These are phyloP conservation scores for Tillandsia leiboldiana DNA, from an alignment of 176 grass and related monocot species.

Conservation along the genomic window DNA sequence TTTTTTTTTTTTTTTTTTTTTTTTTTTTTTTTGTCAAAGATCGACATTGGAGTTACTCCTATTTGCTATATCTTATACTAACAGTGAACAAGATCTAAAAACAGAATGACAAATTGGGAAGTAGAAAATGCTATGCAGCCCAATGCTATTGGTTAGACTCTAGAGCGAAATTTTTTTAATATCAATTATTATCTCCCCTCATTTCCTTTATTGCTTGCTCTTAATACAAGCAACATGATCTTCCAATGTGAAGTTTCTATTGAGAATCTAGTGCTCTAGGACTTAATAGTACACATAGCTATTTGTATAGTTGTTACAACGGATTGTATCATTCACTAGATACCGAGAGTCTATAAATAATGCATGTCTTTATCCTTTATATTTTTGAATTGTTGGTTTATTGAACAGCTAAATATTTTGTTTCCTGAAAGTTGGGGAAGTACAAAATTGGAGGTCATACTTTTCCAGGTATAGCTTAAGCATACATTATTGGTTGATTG, in stretches of 20 bases:
- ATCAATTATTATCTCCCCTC: slow-evolving; percentile 32
- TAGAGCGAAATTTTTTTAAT: slow-evolving; percentile 14
- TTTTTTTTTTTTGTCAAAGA: slow-evolving; percentile 11
- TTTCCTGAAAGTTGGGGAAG: neutral
- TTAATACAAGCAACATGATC: neutral
- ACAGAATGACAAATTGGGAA: slow-evolving; percentile 61
- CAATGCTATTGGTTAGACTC: slow-evolving; percentile 51
- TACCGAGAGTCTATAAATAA: slow-evolving; percentile 9
- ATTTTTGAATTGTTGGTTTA: neutral
- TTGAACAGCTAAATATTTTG: neutral
- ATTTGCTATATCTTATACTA: neutral
- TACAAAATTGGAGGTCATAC: neutral
- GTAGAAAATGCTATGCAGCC: slow-evolving; percentile 65
- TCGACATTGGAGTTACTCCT: slow-evolving; percentile 5
- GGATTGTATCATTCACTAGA: slow-evolving; percentile 29
- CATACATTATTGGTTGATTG: neutral
- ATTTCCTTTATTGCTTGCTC: slow-evolving; percentile 22
- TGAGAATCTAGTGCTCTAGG: slow-evolving; percentile 52
- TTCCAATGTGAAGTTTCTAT: neutral
- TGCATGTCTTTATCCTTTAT: neutral
- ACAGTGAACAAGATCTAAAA: slow-evolving; percentile 13
- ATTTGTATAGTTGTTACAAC: slow-evolving; percentile 36
- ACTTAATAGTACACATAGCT: slow-evolving; percentile 35
- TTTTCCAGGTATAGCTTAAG: neutral
- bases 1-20: slow-evolving; percentile 8